phyloP scores from a whole-genome alignment of 805 yeast species.

The Hanseniaspora occidentalis region DNA sequence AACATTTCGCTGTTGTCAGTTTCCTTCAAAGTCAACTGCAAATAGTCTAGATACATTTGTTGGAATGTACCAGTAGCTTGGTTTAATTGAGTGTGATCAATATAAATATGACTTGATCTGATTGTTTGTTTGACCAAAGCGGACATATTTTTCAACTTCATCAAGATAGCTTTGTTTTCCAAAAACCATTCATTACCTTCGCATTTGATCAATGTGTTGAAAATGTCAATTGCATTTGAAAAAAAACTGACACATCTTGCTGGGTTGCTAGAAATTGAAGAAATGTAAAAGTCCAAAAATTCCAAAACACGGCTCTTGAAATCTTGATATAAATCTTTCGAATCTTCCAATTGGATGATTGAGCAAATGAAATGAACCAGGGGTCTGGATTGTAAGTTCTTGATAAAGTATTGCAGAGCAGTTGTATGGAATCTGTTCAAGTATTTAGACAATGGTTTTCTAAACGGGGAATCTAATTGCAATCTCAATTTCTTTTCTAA shows the following conservation, averaged over 20 bases:
- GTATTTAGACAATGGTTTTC: conserved; percentile 81
- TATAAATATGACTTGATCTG: conserved; percentile 17
- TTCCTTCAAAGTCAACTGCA: conserved; percentile 18
- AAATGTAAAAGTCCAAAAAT: conserved; percentile 34
- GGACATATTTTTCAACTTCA: conserved; percentile 20
- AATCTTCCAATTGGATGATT: conserved; percentile 20
- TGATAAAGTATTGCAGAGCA: conserved; percentile 55
- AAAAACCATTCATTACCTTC: conserved; percentile 49
- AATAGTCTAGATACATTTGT: conserved; percentile 28
- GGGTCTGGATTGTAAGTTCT: conserved; percentile 50
- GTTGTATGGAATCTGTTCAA: conserved; percentile 72
- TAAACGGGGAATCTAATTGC: conserved; percentile 76
- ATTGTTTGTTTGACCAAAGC: conserved; percentile 15
- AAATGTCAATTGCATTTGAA: conserved; percentile 60
- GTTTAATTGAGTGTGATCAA: conserved; percentile 51
- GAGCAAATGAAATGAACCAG: conserved; percentile 32
- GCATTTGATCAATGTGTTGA: conserved; percentile 36
- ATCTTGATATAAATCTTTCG: conserved; percentile 37
- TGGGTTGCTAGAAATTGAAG: conserved; percentile 29
- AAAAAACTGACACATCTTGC: conserved; percentile 30
- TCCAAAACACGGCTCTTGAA: conserved; percentile 40
- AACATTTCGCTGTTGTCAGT: conserved; percentile 30
- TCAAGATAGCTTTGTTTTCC: conserved; percentile 27
- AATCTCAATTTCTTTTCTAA: conserved; percentile 78
- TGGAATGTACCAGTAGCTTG: conserved; percentile 60